Percentiles rank a stretch among this genome's conserved stretches.
These are phyloP conservation scores for Calocybe indica DNA, from an alignment of 768 basidiomycete genomes.

Conservation along the genomic window DNA sequence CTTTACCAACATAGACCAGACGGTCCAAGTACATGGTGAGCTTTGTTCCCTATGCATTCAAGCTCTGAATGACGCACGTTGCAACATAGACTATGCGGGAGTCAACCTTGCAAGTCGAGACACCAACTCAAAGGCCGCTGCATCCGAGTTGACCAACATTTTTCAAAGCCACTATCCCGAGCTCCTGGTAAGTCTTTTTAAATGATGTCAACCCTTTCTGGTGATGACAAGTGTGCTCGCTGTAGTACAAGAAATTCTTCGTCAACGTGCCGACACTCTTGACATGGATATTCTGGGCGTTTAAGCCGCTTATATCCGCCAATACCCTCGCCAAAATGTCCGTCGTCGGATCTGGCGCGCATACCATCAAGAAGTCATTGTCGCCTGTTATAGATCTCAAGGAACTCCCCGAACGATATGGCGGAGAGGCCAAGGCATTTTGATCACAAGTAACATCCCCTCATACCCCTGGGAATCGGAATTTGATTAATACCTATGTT, in stretches of 20 bases:
- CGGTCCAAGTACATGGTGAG: constrained; percentile 67
- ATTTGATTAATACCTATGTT: not conserved
- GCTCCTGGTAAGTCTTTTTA: constrained; percentile 45
- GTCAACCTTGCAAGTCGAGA: constrained; percentile 61
- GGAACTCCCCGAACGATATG: constrained; percentile 66
- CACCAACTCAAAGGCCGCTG: constrained; percentile 72
- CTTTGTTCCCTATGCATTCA: not conserved
- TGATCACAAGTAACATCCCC: constrained; percentile 13
- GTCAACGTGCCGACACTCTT: constrained; percentile 74
- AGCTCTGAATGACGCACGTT: no score
- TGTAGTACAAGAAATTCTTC: constrained; percentile 70
- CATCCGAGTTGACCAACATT: constrained; percentile 65
- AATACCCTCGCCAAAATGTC: constrained; percentile 78
- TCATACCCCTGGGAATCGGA: not conserved
- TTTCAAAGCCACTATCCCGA: constrained; percentile 79
- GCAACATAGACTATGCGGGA: constrained; percentile 62
- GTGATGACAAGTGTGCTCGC: not conserved
- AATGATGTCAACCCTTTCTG: not conserved
- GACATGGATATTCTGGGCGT: constrained; percentile 81
- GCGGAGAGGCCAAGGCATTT: constrained; percentile 57
- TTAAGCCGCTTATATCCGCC: constrained; percentile 68
- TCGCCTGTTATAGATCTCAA: constrained; percentile 46
- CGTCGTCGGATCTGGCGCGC: constrained; percentile 63
- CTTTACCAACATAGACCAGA: constrained; percentile 68
- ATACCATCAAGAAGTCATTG: constrained; percentile 54